Percentiles rank a stretch among this genome's conserved stretches.
phyloP scores from a whole-genome alignment of 805 yeast species.

The Candida arabinofermentans region DNA sequence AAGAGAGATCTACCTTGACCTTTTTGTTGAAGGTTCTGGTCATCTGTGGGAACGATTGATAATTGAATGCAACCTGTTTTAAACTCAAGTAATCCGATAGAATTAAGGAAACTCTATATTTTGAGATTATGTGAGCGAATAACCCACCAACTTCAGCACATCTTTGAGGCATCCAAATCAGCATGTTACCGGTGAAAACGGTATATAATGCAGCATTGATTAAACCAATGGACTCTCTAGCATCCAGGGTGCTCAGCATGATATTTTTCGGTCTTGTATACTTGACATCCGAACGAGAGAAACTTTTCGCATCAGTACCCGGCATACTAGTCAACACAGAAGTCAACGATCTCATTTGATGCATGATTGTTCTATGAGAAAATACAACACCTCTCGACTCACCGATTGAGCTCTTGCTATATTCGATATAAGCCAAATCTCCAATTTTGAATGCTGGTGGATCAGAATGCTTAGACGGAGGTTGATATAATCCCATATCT shows the following conservation, averaged over 20 bases:
- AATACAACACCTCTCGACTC: conserved; percentile 90
- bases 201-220: conserved; percentile 78
- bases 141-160: conserved; percentile 79
- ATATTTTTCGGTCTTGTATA: conserved; percentile 46
- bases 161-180: conserved; percentile 74
- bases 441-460: conserved; percentile 69
- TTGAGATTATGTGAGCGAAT: conserved; percentile 75
- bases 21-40: conserved; percentile 78
- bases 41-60: conserved; percentile 82
- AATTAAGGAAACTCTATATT: conserved; percentile 64
- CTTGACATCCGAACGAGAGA: conserved; percentile 51
- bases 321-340: conserved; percentile 66
- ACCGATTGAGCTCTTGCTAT: conserved; percentile 84
- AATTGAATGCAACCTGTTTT: conserved; percentile 88
- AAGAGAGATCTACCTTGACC: conserved; percentile 69
- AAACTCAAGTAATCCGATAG: conserved; percentile 85
- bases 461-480: conserved; percentile 50
- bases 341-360: conserved; percentile 78
- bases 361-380: conserved; percentile 81
- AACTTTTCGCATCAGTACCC: conserved; percentile 32
- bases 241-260: conserved; percentile 61
- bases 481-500: conserved; percentile 72
- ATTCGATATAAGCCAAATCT: conserved; percentile 91
- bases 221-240: conserved; percentile 79
- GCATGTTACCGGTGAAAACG: conserved; percentile 77